Evolutionary conservation across 345 rosid genomes (phyloP), one percentile per base, ranked within the genome.

Genomic region (Rhodomyrtus tomentosa): DNA sequence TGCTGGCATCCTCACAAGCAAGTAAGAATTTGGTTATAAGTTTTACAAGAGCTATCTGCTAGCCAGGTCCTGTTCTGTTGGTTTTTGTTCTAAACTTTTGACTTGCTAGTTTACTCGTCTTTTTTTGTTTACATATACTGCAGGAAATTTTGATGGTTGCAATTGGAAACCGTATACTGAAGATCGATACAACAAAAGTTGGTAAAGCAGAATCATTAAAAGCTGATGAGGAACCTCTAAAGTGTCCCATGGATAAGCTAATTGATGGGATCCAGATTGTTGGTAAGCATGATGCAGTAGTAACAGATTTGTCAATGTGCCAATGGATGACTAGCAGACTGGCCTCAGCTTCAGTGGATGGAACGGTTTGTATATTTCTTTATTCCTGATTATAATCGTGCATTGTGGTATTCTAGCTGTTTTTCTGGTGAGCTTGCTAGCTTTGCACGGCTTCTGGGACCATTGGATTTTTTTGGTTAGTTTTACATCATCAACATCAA

Each of bases 1-100:
- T 94, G 95, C 62, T 94, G 96, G 98, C 98, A 94, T 89, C 93
- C 93, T 84, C 91, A 93, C 91, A 94, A 94, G 89, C 98, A 94
- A 89, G 98, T 94, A 90, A 84, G 88, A 52, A 51, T 86, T 48
- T 51, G 21, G 12, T 50, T 50, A 55, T 32, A 55, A 76, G 40
- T 56, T 32, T 38, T 72, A 50, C 20, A 12, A 51, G 68, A 24
- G 58, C 15, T 55, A 80, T 50, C 50, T 10, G 6, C 51, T 51
- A 10, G 45, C 76, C 50, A 21, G 18, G 81, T 40, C 51, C 12
- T 80, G 42, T 58, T 50, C 40, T 73, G 82, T 50, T 7, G 53
- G 51, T 81, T 50, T 20, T 11, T 85, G 38, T 48, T 49, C 7
- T 20, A 12, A 38, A 56, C 82, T 81, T 16, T 27, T 49, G 82